Conservation (phyloP, 768 basidiomycete species). For the Hericium coralloides region DNA sequence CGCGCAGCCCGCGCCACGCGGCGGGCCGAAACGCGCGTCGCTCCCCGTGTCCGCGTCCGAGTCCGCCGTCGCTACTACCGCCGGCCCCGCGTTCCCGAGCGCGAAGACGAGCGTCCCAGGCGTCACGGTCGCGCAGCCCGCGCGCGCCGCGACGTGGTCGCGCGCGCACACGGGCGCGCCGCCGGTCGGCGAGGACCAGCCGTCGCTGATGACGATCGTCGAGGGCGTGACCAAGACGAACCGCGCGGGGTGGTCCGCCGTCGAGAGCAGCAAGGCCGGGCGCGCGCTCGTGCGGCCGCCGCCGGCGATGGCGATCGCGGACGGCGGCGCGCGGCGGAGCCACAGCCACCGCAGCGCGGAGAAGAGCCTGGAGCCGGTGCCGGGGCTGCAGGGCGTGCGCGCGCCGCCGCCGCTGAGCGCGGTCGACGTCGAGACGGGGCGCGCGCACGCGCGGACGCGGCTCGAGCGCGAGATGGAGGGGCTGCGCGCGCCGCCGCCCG, state of each 20-base stretch:
- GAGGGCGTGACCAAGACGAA: slow-evolving; percentile 45
- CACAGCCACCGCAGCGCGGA: too few species aligned
- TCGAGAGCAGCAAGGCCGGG: background rate
- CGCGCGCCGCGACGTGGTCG: background rate
- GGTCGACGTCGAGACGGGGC: background rate
- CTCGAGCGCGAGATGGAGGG: background rate
- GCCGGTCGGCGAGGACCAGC: slow-evolving; percentile 22
- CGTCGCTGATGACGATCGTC: slow-evolving; percentile 54
- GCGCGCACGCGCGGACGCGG: background rate
- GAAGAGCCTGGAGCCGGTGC: too few species aligned
- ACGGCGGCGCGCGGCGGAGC: too few species aligned
- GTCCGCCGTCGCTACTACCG: background rate
- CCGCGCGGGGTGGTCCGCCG: slow-evolving; percentile 16
- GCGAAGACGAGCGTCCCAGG: background rate
- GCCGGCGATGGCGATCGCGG: background rate
- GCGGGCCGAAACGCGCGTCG: background rate
- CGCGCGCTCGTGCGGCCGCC: background rate
- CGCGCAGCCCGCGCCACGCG: background rate
- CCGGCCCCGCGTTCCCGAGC: background rate
- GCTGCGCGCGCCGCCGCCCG: background rate
- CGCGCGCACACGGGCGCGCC: background rate
- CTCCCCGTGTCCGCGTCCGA: background rate
- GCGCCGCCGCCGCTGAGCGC: background rate
- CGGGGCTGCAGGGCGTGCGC: background rate
- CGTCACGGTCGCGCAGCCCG: background rate